phyloP scores from a whole-genome alignment of 257 asterid species.

The Solanum chiquidenum region DNA sequence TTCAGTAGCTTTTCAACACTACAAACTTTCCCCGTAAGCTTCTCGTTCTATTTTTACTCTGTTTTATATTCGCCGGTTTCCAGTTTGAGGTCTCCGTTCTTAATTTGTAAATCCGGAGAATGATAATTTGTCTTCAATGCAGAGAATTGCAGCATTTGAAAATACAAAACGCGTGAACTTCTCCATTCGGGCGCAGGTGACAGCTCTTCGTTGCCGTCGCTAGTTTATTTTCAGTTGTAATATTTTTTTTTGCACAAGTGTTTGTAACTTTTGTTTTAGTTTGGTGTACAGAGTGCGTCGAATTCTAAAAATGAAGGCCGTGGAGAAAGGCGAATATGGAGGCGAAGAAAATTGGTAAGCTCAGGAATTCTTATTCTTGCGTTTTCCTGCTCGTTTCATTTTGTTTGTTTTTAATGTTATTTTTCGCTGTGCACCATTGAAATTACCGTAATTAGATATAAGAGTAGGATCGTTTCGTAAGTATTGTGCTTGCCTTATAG shows the following conservation, averaged over 20 bases:
- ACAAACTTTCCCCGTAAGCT: conserved; percentile 1
- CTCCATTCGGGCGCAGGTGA: conserved; percentile 40
- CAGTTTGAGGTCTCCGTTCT: not conserved
- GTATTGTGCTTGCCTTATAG: not conserved
- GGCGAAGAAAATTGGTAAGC: conserved; percentile 76
- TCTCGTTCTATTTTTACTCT: not conserved
- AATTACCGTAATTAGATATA: not conserved
- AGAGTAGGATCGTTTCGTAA: not conserved
- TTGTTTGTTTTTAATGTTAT: not conserved
- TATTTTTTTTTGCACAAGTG: not conserved
- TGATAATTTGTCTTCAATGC: conserved; percentile 13
- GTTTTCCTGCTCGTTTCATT: not conserved
- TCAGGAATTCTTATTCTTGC: not conserved
- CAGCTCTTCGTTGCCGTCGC: not conserved
- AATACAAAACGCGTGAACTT: conserved; percentile 19
- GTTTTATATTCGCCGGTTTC: not conserved
- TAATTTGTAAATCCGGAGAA: not conserved
- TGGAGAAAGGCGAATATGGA: conserved; percentile 55
- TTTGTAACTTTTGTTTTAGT: not conserved
- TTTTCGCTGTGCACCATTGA: not conserved
- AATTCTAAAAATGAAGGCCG: conserved; percentile 33
- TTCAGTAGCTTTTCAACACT: not conserved
- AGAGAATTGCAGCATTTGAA: conserved; percentile 39
- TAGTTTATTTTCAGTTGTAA: not conserved
- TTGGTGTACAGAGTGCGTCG: conserved; percentile 33